Percentiles rank a stretch among this genome's conserved stretches.
phyloP scores from a whole-genome alignment of 768 basidiomycete genomes.

The Phanerochaete carnosa region DNA sequence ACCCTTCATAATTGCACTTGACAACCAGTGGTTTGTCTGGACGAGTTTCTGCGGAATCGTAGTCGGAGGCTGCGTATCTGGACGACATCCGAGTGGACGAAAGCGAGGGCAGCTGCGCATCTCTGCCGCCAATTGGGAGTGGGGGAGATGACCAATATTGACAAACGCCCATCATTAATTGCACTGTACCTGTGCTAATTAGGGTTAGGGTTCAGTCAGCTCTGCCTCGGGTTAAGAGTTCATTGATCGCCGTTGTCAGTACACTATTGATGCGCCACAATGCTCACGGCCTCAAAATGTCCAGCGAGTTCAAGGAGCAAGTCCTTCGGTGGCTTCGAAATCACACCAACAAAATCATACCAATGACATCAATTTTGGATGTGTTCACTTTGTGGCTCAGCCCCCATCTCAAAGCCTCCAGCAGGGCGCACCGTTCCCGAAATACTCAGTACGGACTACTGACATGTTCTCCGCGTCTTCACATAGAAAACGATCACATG shows the following conservation, averaged over 20 bases:
- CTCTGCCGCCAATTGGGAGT: conserved; percentile 1
- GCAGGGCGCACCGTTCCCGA: no score
- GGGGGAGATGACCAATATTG: conserved; percentile 7
- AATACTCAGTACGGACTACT: no score
- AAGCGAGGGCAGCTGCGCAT: conserved; percentile 13
- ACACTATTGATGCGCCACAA: background rate
- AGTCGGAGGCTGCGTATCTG: conserved; percentile 24
- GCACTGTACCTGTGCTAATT: background rate
- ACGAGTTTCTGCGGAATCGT: conserved; percentile 35
- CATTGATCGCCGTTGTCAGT: no score
- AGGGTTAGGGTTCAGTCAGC: background rate
- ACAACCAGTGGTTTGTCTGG: conserved; percentile 80
- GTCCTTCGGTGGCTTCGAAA: no score
- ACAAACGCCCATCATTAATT: background rate
- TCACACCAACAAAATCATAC: no score
- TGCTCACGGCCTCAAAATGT: background rate
- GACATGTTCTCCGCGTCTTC: no score
- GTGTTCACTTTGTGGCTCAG: no score
- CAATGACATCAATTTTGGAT: no score
- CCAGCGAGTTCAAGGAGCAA: no score
- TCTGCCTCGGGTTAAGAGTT: background rate
- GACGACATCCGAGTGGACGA: conserved; percentile 18
- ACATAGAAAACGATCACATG: no score
- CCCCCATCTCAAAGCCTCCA: no score
- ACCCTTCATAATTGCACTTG: conserved; percentile 77